Evolutionary conservation across 352 stramenopile species (phyloP), one percentile per base, ranked within the genome.

Genomic region (Pythium aristosporum): DNA sequence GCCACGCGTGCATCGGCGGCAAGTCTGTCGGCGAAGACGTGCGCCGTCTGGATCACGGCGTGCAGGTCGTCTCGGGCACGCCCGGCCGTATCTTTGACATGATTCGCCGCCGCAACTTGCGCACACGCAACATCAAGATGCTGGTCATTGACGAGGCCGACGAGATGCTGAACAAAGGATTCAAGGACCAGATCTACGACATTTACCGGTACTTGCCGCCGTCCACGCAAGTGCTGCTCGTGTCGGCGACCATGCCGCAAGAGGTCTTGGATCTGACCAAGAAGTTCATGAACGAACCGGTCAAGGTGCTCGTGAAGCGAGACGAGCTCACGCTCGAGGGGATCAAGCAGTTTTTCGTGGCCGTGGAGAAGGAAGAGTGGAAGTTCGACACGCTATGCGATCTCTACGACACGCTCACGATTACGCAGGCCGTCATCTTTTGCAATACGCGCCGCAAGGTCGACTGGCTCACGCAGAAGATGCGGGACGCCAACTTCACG

Each of bases 271-370:
- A 99, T 57, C 96, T 99, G 77, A 98, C 96, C 12, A 85, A 80
- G 34, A 98, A 98, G 68, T 99, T 99, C 74, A 99, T 99, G 96
- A 98, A 98, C 68, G 89, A 99, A 62, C 97, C 97, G 6, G 82
- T 99, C 25, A 96, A 94, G 48, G 97, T 99, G 63, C 80, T 99
- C 16, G 95, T 99, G 41, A 98, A 98, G 72, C 87, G 95, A 72
- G 97, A 99, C 71, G 97, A 99, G 73, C 85, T 99, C 49, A 99
- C 98, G 18, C 88, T 99, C 55, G 98, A 99, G 88, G 98, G 97
- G 97, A 99, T 99, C 79, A 99, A 99, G 92, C 98, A 99, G 82
- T 99, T 99, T 76, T 99, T 99, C 83, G 98, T 99, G 67, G 94
- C 92, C 41, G 96, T 99, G 41, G 98, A 99, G 44, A 85, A 88